Conservation (phyloP, 306 rosid species). For the Sphenostylis stenocarpa region DNA sequence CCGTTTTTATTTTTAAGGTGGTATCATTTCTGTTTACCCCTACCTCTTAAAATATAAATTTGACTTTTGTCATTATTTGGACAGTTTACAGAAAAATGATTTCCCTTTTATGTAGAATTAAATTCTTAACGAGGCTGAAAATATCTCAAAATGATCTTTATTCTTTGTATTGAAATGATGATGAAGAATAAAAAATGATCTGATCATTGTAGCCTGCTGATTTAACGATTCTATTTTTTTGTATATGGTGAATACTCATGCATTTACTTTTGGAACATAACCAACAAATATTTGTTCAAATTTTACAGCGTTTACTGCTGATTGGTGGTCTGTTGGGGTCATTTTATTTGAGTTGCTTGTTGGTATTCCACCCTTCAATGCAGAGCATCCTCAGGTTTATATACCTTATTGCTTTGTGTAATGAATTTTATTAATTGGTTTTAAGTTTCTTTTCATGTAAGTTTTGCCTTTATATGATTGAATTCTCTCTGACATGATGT, state of each 20-base stretch:
- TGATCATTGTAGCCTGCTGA: background rate
- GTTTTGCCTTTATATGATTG: slow-evolving; percentile 17
- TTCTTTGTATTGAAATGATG: slow-evolving; percentile 6
- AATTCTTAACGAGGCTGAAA: slow-evolving; percentile 18
- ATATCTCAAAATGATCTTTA: background rate
- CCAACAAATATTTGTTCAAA: slow-evolving; percentile 13
- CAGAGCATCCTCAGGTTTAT: slow-evolving; percentile 96
- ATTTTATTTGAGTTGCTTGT: slow-evolving; percentile 95
- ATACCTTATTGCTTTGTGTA: slow-evolving; percentile 13
- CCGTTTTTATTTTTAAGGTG: slow-evolving; percentile 58
- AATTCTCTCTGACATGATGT: slow-evolving; percentile 20
- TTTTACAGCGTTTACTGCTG: slow-evolving; percentile 82
- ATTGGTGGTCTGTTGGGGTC: slow-evolving; percentile 99
- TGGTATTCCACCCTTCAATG: slow-evolving; percentile 99
- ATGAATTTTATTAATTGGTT: slow-evolving; percentile 12
- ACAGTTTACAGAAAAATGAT: background rate
- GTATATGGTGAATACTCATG: slow-evolving; percentile 1
- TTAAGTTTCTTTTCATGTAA: slow-evolving; percentile 4
- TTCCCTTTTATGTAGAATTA: background rate
- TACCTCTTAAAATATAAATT: slow-evolving; percentile 22
- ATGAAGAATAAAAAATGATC: background rate
- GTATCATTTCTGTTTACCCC: slow-evolving; percentile 39
- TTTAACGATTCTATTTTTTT: background rate
- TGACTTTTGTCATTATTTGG: slow-evolving; percentile 24
- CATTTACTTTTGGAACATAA: slow-evolving; percentile 15